Percentiles rank a stretch among this genome's conserved stretches.
Conservation (phyloP, 345 rosid species). For the Pugionium dolabratum region DNA sequence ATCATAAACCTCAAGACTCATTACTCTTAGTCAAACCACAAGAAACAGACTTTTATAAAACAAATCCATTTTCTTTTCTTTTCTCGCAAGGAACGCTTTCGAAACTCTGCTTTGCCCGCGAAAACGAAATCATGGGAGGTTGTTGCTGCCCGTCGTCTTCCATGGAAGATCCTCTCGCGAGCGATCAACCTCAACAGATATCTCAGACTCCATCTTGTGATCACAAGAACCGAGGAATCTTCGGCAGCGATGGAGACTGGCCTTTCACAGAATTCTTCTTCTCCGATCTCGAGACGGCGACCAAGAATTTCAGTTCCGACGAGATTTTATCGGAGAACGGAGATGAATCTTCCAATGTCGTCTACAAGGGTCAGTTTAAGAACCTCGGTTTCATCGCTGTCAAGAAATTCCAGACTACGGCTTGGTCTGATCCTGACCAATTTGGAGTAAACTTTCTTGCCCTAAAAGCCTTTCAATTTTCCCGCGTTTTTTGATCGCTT, state of each 20-base stretch:
- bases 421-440: slow-evolving; percentile 67
- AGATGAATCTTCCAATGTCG: slow-evolving; percentile 45
- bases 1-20: too few relatives aligned
- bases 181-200: neutral
- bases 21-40: too few relatives aligned
- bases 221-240: too few relatives aligned
- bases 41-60: too few relatives aligned
- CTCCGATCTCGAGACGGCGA: slow-evolving; percentile 59
- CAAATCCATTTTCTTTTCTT: too few relatives aligned
- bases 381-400: slow-evolving; percentile 59
- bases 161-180: too few relatives aligned
- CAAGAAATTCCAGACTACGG: slow-evolving; percentile 55
- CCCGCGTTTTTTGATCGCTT: neutral
- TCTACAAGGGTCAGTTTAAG: slow-evolving; percentile 59
- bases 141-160: too few relatives aligned
- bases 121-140: too few relatives aligned
- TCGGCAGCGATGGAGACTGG: slow-evolving; percentile 20
- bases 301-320: slow-evolving; percentile 55
- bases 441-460: slow-evolving; percentile 47
- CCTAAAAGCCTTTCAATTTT: too few relatives aligned
- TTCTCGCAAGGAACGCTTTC: too few relatives aligned
- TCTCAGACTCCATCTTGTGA: neutral
- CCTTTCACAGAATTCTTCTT: slow-evolving; percentile 57
- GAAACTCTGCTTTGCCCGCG: too few relatives aligned
- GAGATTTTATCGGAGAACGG: slow-evolving; percentile 62